Base-by-base conservation (phyloP, 208 protist genomes). In the Novymonas esmeraldas region DNA sequence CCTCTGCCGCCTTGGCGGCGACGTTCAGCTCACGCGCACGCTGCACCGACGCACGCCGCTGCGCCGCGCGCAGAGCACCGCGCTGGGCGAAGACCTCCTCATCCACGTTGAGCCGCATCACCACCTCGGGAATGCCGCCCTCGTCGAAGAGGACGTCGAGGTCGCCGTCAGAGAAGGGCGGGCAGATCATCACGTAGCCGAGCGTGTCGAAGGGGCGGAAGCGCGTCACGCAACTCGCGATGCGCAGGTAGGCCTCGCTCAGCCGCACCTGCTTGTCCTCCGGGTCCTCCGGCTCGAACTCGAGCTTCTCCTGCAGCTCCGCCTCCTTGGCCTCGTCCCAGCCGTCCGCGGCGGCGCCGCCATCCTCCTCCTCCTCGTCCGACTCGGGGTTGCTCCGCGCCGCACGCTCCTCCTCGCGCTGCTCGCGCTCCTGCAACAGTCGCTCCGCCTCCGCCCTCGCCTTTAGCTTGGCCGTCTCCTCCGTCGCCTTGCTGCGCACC, bases 181-280 rank as follows among this genome's bases (percentile, higher is more conserved):
- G 78, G 41, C 88, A 90, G 44, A 95, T 79, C 84, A 97, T 91
- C 54, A 90, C 76, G 74, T 97, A 97, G 44, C 92, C 92, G 31
- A 85, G 66, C 22, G 81, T 86, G 34, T 91, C 85, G 46, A 97
- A 97, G n/a, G 92, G 92, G 56, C 93, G 82, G 59, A 95, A 81
- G 42, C 86, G 89, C 16, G 87, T 93, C 41, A 95, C 79, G 70
- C 77, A 91, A 56, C 84, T 85, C 1, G 87, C 84, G 20, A 97
- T 84, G 58, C 85, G 83, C 48, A 93, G 64, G 67, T 92, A 93
- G n/a, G 92, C 73, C 79, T 95, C 85, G 52, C 56, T 89, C 31
- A 97, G 65, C 10, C 92, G 89, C 42, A 81, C 59, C 39, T 94
- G 76, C 67, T 87, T 85, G 10, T 87, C 89, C 63, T 94, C 85